phyloP scores from a whole-genome alignment of 768 basidiomycete genomes.

The Candolleomyces aberdarensis region DNA sequence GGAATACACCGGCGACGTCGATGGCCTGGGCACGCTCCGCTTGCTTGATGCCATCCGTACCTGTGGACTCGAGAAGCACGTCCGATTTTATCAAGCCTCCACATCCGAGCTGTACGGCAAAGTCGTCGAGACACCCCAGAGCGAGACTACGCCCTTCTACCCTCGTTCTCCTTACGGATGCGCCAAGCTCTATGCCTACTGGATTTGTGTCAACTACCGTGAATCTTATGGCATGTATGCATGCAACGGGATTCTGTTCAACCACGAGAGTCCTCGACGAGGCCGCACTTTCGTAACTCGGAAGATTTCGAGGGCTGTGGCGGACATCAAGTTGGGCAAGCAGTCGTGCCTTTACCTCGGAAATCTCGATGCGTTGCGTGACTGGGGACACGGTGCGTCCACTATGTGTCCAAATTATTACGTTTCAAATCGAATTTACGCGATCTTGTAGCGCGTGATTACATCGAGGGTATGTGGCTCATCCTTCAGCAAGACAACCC shows the following conservation, averaged over 20 bases:
- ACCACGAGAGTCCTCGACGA: conserved; percentile 94
- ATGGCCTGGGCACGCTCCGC: conserved; percentile 91
- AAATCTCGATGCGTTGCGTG: conserved; percentile 91
- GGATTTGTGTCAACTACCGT: conserved; percentile 89
- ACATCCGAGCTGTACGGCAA: conserved; percentile 98
- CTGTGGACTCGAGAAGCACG: conserved; percentile 88
- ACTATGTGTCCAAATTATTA: not conserved
- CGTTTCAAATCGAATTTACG: not conserved
- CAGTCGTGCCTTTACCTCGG: conserved; percentile 90
- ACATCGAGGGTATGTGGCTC: conserved; percentile 97
- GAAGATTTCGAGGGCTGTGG: conserved; percentile 90
- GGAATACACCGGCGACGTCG: conserved; percentile 97
- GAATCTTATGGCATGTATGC: conserved; percentile 97
- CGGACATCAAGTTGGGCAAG: conserved; percentile 89
- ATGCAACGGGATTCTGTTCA: conserved; percentile 96
- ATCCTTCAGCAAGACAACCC: conserved; percentile 86
- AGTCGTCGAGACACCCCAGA: conserved; percentile 93
- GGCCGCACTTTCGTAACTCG: conserved; percentile 95
- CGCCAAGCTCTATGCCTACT: conserved; percentile 90
- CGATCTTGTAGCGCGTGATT: conserved; percentile 62
- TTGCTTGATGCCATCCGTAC: conserved; percentile 95
- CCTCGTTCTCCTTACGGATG: conserved; percentile 97
- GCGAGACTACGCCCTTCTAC: conserved; percentile 96
- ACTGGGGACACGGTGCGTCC: conserved; percentile 91
- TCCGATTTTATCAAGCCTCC: conserved; percentile 96